Conservation (phyloP, 2,329 filamentous ascomycete genomes). For the Xylariaceae sp. region DNA sequence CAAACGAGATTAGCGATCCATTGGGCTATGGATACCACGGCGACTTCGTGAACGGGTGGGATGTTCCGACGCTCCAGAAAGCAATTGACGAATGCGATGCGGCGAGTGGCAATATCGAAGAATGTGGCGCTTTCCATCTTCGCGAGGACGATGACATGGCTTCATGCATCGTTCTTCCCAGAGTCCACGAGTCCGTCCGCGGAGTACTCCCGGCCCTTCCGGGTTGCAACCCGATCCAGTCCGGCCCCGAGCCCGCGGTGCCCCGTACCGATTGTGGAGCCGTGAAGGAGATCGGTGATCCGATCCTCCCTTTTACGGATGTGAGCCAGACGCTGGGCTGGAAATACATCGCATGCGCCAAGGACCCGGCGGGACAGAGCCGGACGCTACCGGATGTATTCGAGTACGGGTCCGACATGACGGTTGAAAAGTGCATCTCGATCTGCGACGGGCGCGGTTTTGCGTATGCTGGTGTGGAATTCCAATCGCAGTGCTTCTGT, state of each 20-base stretch:
- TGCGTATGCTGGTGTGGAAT: conserved; percentile 26
- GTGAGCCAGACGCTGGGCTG: conserved; percentile 41
- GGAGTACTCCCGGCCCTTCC: conserved; percentile 44
- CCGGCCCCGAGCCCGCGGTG: conserved; percentile 26
- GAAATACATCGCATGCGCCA: conserved; percentile 49
- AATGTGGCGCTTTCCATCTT: conserved; percentile 39
- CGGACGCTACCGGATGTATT: conserved; percentile 27
- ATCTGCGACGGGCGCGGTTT: conserved; percentile 20
- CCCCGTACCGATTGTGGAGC: conserved; percentile 31
- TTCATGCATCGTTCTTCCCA: conserved; percentile 42
- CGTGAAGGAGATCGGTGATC: conserved; percentile 35
- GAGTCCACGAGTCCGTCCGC: conserved; percentile 39
- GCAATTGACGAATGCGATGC: conserved; percentile 46
- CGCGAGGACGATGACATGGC: conserved; percentile 38
- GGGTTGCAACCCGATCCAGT: conserved; percentile 48
- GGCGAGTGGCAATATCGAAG: conserved; percentile 38
- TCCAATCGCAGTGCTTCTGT: conserved; percentile 27
- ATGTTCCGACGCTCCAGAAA: conserved; percentile 43
- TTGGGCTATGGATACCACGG: conserved; percentile 53
- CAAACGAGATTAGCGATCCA: conserved; percentile 23
- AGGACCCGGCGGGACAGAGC: conserved; percentile 27
- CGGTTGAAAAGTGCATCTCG: conserved; percentile 26
- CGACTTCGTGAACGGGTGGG: conserved; percentile 59
- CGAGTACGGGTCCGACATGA: conserved; percentile 23
- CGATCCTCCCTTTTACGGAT: conserved; percentile 40